Percentiles rank a stretch among this genome's conserved stretches.
Conservation (phyloP, 768 basidiomycete genomes). For the Phaeotremella skinneri region DNA sequence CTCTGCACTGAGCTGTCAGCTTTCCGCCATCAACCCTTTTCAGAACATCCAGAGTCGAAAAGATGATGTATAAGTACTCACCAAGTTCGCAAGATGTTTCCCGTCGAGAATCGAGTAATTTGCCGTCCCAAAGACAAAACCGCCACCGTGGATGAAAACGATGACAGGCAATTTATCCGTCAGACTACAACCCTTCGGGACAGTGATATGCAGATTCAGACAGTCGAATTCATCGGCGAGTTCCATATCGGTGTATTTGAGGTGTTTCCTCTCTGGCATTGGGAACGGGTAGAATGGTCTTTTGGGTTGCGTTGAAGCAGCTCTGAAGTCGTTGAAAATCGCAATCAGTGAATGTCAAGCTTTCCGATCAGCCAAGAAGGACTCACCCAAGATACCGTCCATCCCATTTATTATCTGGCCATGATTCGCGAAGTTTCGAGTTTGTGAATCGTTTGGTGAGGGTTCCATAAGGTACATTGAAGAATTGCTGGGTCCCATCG, state of each 20-base stretch:
- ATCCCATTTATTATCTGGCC: conserved; percentile 3
- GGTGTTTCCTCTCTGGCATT: conserved; percentile 14
- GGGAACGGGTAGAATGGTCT: conserved; percentile 17
- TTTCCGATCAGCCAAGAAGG: not conserved
- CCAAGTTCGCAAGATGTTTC: conserved; percentile 2
- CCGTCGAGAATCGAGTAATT: conserved; percentile 16
- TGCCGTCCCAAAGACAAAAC: conserved; percentile 19
- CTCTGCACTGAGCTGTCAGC: conserved; percentile 13
- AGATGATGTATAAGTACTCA: not conserved
- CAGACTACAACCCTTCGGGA: conserved; percentile 3
- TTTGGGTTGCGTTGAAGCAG: conserved; percentile 10
- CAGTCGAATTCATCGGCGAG: conserved; percentile 19
- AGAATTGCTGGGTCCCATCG: conserved; percentile 10
- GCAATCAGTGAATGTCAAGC: not conserved
- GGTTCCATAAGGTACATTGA: conserved; percentile 11
- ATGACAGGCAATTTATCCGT: conserved; percentile 12
- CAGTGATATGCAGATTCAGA: conserved; percentile 15
- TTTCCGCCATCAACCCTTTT: no score
- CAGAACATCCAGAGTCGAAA: no score
- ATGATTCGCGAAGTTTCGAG: not conserved
- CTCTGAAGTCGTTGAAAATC: not conserved
- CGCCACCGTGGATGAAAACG: conserved; percentile 27
- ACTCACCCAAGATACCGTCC: conserved; percentile 1
- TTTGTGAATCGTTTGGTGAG: conserved; percentile 9
- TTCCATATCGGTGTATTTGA: conserved; percentile 5